These are phyloP conservation scores for Salix arbutifolia DNA, from an alignment of 345 rosid species.

Conservation along the genomic window DNA sequence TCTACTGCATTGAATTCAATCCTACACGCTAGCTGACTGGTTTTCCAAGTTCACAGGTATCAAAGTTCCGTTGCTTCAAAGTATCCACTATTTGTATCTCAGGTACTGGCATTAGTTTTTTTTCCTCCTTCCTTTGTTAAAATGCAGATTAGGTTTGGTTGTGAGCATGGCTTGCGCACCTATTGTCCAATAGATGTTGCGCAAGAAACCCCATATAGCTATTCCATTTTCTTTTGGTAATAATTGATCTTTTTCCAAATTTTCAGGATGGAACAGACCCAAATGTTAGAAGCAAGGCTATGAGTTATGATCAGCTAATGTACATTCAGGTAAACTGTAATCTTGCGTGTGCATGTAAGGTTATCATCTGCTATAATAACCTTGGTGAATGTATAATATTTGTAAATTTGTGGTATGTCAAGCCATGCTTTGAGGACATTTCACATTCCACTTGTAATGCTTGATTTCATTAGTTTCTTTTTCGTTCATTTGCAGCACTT, in stretches of 20 bases:
- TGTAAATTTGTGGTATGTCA: neutral
- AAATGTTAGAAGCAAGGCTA: conserved; percentile 65
- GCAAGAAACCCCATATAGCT: neutral
- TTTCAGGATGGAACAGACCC: conserved; percentile 74
- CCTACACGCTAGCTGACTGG: neutral
- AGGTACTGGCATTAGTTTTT: conserved; percentile 39
- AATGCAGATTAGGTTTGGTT: neutral
- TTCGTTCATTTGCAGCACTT: conserved; percentile 51
- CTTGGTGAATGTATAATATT: neutral
- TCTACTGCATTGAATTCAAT: conserved; percentile 2
- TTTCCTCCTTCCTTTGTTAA: neutral
- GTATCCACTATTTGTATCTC: conserved; percentile 89
- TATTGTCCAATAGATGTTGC: neutral
- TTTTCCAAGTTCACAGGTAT: conserved; percentile 43
- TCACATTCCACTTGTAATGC: neutral
- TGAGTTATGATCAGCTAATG: conserved; percentile 75
- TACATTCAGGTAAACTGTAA: conserved; percentile 69
- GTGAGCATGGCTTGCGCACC: neutral
- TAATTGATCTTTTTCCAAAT: no score
- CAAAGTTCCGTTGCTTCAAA: conserved; percentile 69
- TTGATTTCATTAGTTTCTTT: neutral
- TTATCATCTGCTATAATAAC: neutral
- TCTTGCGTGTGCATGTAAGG: neutral
- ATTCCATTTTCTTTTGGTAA: conserved; percentile 9
- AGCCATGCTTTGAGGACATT: neutral